A percentile compares a stretch with the other conserved stretches of the same genome.
Conservation (phyloP, 495 filamentous ascomycete genomes). For the Xylaria curta region DNA sequence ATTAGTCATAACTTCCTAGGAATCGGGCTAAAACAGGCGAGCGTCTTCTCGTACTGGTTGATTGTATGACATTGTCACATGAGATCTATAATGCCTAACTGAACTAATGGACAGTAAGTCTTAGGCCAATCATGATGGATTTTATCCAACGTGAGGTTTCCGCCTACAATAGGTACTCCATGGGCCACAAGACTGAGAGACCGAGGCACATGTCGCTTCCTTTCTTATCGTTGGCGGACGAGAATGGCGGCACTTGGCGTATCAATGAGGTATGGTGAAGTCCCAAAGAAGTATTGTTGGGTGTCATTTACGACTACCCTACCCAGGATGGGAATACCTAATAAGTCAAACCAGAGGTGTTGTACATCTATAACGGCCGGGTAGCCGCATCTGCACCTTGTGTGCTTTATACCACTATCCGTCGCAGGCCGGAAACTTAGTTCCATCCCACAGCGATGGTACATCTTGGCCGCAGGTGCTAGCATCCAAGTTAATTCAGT, state of each 20-base stretch:
- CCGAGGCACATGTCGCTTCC: background rate
- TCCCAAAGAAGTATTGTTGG: background rate
- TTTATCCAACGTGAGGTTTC: slow-evolving; percentile 13
- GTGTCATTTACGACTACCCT: slow-evolving; percentile 2
- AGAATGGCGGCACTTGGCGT: slow-evolving; percentile 9
- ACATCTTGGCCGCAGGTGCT: background rate
- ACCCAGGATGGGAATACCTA: background rate
- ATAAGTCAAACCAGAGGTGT: slow-evolving; percentile 2
- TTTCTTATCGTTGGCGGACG: slow-evolving; percentile 15
- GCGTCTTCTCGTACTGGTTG: background rate
- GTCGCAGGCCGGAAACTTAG: background rate
- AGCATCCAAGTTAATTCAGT: slow-evolving; percentile 6
- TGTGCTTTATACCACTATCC: background rate
- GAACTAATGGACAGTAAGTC: background rate
- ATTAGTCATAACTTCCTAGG: background rate
- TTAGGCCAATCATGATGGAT: slow-evolving; percentile 1
- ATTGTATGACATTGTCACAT: slow-evolving; percentile 1
- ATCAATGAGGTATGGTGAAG: background rate
- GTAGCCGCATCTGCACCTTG: background rate
- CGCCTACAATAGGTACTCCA: background rate
- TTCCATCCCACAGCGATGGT: background rate
- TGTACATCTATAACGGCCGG: slow-evolving; percentile 9
- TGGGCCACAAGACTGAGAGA: slow-evolving; percentile 4
- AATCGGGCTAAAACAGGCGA: background rate
- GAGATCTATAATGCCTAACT: background rate